Evolutionary conservation across 192 early-diverging fungal species (phyloP), one percentile per base, ranked within the genome.

Genomic region (Gaertneriomyces semiglobifer): DNA sequence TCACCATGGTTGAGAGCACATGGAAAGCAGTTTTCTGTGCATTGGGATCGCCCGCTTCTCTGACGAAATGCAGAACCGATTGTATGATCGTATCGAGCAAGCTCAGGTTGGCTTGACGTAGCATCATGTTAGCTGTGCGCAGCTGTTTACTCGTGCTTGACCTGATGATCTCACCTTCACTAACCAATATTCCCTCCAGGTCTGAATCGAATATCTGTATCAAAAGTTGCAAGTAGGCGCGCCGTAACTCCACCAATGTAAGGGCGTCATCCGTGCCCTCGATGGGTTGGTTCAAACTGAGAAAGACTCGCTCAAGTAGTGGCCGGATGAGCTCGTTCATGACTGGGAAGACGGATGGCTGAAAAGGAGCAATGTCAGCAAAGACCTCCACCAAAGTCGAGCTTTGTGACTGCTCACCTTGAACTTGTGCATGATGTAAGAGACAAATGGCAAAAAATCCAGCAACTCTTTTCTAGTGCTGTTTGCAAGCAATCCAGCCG

Each of bases 221-320:
- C 50, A 98, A 66, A 74, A 95, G 89, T 3, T 79, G 81, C 39
- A 98, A 72, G 70, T 95, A 96, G 1, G 88, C 85, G 74, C 89
- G 89, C 20, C 89, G 84, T 50, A 98, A 80, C 41, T 92, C 90
- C 8, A 85, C 73, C 62, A 91, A 77, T 45, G 89, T 77, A 58
- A 93, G 64, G 0, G 84, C 79, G 70, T 96, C 94, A 67, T 98
- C 95, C 0, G 92, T 93, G 6, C 95, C 95, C 18, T 85, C 74
- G 2, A 92, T 84, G 1, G 87, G 80, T 72, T 91, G 88, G 69
- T 92, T 90, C 45, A 96, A 79, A 62, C 93, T 92, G 44, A 79
- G 80, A 66, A 93, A 94, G 33, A 94, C 90, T 52, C 88, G 88
- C 60, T 88, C 87, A 4, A 93, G 78, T 19, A 96, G 76, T 1